These are phyloP conservation scores for Macrocybe gigantea DNA, from an alignment of 768 basidiomycete species.

Conservation along the genomic window DNA sequence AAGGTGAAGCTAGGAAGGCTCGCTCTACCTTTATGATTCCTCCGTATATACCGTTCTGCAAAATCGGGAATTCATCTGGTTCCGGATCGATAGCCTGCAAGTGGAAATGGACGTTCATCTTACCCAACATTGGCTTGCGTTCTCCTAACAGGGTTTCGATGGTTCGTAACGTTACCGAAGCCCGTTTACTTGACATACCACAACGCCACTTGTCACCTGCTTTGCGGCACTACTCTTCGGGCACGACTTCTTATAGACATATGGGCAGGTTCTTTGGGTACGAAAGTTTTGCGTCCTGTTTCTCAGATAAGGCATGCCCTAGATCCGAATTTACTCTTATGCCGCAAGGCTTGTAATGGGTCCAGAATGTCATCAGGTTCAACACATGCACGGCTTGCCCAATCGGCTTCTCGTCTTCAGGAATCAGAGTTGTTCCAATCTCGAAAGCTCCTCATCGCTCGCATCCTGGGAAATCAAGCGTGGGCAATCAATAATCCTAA, in stretches of 20 bases:
- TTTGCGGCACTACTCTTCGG: constrained; percentile 21
- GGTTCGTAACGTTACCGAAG: constrained; percentile 33
- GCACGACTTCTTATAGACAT: constrained; percentile 15
- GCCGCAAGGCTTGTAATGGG: no score
- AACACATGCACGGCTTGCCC: no score
- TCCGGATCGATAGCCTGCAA: constrained; percentile 29
- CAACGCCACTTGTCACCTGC: constrained; percentile 38
- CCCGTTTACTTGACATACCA: constrained; percentile 33
- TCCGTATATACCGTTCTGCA: constrained; percentile 26
- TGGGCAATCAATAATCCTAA: no score
- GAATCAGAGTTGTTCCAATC: no score
- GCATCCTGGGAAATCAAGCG: no score
- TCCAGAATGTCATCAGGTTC: no score
- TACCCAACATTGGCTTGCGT: constrained; percentile 33
- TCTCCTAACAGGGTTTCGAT: constrained; percentile 31
- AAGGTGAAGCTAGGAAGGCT: constrained; percentile 36
- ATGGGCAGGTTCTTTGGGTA: not conserved
- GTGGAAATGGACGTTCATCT: constrained; percentile 24
- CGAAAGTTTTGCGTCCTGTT: no score
- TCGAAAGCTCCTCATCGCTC: no score
- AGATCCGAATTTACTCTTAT: no score
- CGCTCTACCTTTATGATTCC: constrained; percentile 38
- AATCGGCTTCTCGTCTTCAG: no score
- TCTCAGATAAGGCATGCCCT: no score
- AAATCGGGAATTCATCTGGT: constrained; percentile 32